A percentile compares a stretch with the other conserved stretches of the same genome.
Evolutionary conservation across 208 protist species (phyloP).

Genomic region (Crithidia sp.): DNA sequence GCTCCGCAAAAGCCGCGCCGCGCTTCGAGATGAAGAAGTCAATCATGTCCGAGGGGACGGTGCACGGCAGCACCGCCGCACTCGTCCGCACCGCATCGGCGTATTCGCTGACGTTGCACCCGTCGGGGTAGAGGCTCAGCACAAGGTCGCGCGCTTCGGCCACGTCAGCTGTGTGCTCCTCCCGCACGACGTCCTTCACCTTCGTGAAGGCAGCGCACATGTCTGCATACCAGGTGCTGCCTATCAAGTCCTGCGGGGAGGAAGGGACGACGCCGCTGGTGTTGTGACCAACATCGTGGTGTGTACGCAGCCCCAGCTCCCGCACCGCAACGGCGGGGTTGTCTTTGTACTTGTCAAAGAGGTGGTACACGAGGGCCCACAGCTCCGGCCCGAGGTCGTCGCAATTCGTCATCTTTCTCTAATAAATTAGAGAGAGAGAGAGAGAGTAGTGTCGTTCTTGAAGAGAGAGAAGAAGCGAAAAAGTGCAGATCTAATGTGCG

Average conservation of each 20-base stretch:
- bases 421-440: background rate
- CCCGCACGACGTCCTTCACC: slow-evolving; percentile 31
- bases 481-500: background rate
- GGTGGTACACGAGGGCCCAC: slow-evolving; percentile 68
- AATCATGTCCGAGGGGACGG: slow-evolving; percentile 45
- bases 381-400: slow-evolving; percentile 72
- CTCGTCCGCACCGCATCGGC: slow-evolving; percentile 74
- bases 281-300: slow-evolving; percentile 8
- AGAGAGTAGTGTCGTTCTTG: background rate
- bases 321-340: slow-evolving; percentile 33
- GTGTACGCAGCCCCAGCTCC: slow-evolving; percentile 63
- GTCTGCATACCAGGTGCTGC: slow-evolving; percentile 55
- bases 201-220: slow-evolving; percentile 47
- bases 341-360: slow-evolving; percentile 49
- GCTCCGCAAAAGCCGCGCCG: slow-evolving; percentile 30
- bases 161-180: slow-evolving; percentile 32
- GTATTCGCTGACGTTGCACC: slow-evolving; percentile 70
- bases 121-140: slow-evolving; percentile 68
- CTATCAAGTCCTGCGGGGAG: slow-evolving; percentile 20
- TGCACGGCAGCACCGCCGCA: slow-evolving; percentile 64
- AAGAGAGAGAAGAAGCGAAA: background rate
- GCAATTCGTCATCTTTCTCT: slow-evolving; percentile 1
- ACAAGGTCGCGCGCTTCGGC: slow-evolving; percentile 58
- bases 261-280: slow-evolving; percentile 4
- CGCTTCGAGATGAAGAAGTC: slow-evolving; percentile 37